phyloP scores from a whole-genome alignment of 768 basidiomycete genomes.

The Phlebiopsis gigantea region DNA sequence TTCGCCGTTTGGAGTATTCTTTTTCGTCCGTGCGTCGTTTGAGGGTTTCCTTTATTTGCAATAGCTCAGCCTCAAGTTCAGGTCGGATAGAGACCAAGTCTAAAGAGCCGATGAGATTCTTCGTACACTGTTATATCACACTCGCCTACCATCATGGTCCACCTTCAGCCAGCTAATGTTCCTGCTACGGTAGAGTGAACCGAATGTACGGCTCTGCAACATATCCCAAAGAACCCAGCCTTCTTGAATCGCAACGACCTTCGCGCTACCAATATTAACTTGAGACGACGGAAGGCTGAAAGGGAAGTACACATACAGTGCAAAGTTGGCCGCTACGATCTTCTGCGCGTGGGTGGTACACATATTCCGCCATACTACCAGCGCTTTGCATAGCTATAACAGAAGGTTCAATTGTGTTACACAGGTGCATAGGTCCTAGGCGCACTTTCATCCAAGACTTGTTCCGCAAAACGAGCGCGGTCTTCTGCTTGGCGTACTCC shows the following conservation, averaged over 20 bases:
- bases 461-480: slow-evolving; percentile 6
- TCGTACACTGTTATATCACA: background rate
- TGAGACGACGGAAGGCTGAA: too few species aligned
- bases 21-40: slow-evolving; percentile 25
- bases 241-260: slow-evolving; percentile 26
- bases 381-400: slow-evolving; percentile 2
- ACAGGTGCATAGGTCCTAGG: background rate
- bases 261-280: slow-evolving; percentile 28
- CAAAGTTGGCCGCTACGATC: too few species aligned
- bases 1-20: slow-evolving; percentile 22
- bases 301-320: too few species aligned
- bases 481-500: slow-evolving; percentile 13
- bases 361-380: slow-evolving; percentile 10
- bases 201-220: slow-evolving; percentile 34
- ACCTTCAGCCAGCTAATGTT: slow-evolving; percentile 23
- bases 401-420: background rate
- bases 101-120: too few species aligned
- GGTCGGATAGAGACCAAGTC: background rate
- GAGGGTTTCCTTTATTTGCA: slow-evolving; percentile 20
- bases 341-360: background rate
- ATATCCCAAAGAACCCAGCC: slow-evolving; percentile 43
- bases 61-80: slow-evolving; percentile 27
- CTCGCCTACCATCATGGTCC: background rate
- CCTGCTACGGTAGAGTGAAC: slow-evolving; percentile 33
- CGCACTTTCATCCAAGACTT: slow-evolving; percentile 12